Evolutionary conservation across 176 grass and related monocot genomes (phyloP), one percentile per base, ranked within the genome.

Genomic region (Tuctoria greenei): DNA sequence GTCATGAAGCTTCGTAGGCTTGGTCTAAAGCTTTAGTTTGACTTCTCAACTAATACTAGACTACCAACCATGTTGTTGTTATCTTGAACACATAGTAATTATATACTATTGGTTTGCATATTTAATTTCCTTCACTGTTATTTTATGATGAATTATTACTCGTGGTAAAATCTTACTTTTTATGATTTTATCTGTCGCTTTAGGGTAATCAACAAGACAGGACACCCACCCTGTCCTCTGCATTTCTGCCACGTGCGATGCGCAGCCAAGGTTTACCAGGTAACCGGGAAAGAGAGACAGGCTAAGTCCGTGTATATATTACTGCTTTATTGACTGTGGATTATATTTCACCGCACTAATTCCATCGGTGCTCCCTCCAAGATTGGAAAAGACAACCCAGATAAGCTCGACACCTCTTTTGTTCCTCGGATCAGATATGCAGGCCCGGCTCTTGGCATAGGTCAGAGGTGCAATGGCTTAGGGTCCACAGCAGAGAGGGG

Each of bases 21-120:
- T 60, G 65, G 84, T 72, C 85, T 71, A 83, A 90, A 86, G 69
- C 79, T 39, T 18, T 45, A 14, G 49, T 80, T 72, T 79, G 62
- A 87, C 46, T 65, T 59, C 43, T 69, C 38, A 39, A 9, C 5
- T 23, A 31, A 1, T 31, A 31, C 24, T n/a, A 13, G 2, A 25
- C 57, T 76, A 76, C 58, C 82, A 79, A 81, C 43, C 78, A 72
- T 63, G 0, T 37, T 36, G 1, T 8, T 26, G 20, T 34, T n/a
- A 0, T 18, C 39, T 13, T 59, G 71, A 25, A 57, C 54, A 25
- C 2, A n/a, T 57, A 25, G 8, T 12, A 1, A 18, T 4, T 51
- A 17, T 15, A 39, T 24, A 47, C 2, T 47, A 6, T 55, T 23
- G n/a, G 1, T 41, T 41, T 26, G 13, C 2, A 35, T 2, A 47